These are phyloP conservation scores for Ceratocystis harringtonii DNA, from an alignment of 2,329 filamentous ascomycete genomes.

Conservation along the genomic window DNA sequence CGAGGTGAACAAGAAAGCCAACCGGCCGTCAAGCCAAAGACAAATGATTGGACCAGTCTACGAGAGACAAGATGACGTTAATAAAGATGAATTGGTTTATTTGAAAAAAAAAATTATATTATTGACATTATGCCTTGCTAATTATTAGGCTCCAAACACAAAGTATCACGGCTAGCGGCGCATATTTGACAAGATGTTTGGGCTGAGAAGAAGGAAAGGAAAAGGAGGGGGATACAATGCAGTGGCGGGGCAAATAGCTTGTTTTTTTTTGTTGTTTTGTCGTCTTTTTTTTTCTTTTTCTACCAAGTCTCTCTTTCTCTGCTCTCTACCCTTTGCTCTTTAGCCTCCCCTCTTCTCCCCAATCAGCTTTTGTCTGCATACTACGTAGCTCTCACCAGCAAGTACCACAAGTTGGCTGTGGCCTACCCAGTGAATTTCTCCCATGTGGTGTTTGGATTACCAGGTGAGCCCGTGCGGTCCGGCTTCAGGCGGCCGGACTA, in stretches of 20 bases:
- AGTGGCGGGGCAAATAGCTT: background rate
- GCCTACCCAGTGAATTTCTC: background rate
- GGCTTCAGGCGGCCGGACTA: background rate
- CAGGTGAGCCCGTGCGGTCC: background rate
- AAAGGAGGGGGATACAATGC: background rate
- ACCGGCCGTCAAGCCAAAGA: background rate
- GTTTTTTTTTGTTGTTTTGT: background rate
- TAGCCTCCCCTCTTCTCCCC: background rate
- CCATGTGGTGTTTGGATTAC: background rate
- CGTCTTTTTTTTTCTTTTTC: background rate
- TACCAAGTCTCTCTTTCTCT: background rate
- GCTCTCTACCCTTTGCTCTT: background rate
- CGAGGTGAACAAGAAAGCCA: background rate
- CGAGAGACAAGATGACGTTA: slow-evolving; percentile 7
- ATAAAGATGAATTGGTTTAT: background rate
- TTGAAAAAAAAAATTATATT: background rate
- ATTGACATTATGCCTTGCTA: background rate
- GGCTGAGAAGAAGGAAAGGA: background rate
- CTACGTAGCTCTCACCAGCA: background rate
- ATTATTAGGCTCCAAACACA: background rate
- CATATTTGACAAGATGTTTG: background rate
- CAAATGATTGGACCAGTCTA: slow-evolving; percentile 3
- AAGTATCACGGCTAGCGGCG: background rate
- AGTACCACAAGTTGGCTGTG: background rate
- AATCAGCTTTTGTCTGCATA: background rate